Evolutionary conservation across 75 land plant genomes (phyloP), one percentile per base, ranked within the genome.

Genomic region (Sequoia sempervirens): DNA sequence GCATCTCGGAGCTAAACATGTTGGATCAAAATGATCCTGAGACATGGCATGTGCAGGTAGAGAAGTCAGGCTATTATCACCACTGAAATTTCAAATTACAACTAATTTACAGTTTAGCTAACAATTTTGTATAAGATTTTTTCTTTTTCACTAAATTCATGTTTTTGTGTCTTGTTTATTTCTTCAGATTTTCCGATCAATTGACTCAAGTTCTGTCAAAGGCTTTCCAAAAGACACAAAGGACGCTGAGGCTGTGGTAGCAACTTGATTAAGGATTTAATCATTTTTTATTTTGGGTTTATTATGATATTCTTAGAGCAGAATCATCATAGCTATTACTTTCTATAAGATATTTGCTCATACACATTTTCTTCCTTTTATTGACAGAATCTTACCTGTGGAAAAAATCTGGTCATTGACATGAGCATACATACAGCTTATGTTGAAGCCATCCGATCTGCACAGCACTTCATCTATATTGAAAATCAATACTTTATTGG

Each of bases 401-500:
- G 92, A 12, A 96, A 96, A 84, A 88, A 88, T 84, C 40, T 94
- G 81, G 90, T 89, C 20, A 89, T 94, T 20, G 98, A 96, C 73
- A 93, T 86, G 87, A 96, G 96, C 88, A 96, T 96, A 76, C 96
- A 96, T 43, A 90, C 90, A 82, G 98, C 95, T 41, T 96, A 96
- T 83, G 87, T 96, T 26, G 85, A 92, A 82, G 96, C 92, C 15
- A 96, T 96, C 68, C 88, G 98, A 83, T 90, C 96, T 79, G 98
- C 98, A 41, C 95, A 96, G 70, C 96, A 96, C 83, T 96, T 90
- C 87, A 94, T 95, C 54, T 95, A 96, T 76, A 93, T 96, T 86
- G 98, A 96, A 87, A 96, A 96, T 86, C 98, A 96, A 81, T 96
- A 96, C 83, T 96, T 96, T 78, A 83, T 96, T 86, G 98, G 96